Evolutionary conservation across 2,329 filamentous ascomycete species (phyloP).

Genomic region (Fusarium euwallaceae): DNA sequence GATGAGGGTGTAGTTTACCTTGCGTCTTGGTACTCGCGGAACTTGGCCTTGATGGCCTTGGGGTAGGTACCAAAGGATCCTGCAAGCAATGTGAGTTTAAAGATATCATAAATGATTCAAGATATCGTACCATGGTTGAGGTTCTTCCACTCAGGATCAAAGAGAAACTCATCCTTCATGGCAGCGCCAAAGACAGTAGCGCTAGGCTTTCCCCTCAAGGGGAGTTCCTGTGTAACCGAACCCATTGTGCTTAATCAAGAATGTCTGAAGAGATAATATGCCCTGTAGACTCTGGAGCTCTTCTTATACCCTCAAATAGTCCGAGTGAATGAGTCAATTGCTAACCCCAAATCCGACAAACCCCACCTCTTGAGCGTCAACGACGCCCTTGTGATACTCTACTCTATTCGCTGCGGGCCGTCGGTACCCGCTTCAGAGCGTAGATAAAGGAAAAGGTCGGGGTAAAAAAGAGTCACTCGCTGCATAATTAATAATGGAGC

Average conservation of each 20-base stretch:
- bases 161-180: conserved; percentile 75
- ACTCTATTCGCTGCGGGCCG: conserved; percentile 11
- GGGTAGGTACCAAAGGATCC: conserved; percentile 88
- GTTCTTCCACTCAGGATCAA: conserved; percentile 76
- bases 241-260: conserved; percentile 33
- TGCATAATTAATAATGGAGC: not conserved
- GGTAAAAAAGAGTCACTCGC: not conserved
- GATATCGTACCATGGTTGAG: conserved; percentile 78
- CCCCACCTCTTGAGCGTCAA: conserved; percentile 43
- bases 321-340: conserved; percentile 32
- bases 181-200: conserved; percentile 50
- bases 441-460: not conserved
- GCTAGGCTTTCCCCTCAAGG: conserved; percentile 39
- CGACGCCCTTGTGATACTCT: conserved; percentile 35
- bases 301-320: conserved; percentile 21
- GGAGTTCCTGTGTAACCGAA: conserved; percentile 40
- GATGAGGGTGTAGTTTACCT: conserved; percentile 45
- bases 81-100: conserved; percentile 42
- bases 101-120: not conserved
- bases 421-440: conserved; percentile 32
- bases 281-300: not conserved
- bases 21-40: conserved; percentile 74
- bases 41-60: conserved; percentile 67
- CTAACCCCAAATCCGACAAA: conserved; percentile 8
- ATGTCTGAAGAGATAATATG: not conserved